Conservation (phyloP, 23 red algal genomes). For the Pyropia haitanensis region DNA sequence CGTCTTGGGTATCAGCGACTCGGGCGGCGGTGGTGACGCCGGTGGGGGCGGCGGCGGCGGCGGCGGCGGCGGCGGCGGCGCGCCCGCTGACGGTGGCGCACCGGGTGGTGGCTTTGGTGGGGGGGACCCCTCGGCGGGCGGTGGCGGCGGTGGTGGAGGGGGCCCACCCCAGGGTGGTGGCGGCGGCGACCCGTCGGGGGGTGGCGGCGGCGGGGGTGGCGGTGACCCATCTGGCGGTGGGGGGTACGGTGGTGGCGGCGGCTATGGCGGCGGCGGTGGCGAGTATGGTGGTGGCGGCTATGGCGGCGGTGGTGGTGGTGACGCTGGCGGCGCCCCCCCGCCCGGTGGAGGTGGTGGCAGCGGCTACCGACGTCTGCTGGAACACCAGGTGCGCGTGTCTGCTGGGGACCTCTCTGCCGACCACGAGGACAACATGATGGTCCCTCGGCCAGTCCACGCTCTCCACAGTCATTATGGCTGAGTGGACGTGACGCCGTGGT, state of each 20-base stretch:
- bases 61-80: not conserved
- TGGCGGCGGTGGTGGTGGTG: too few relatives aligned
- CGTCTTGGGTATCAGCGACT: not conserved
- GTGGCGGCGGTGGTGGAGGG: not conserved
- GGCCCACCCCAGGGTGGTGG: not conserved
- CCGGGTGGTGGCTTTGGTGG: not conserved
- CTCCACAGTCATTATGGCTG: too few relatives aligned
- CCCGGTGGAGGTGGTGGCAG: too few relatives aligned
- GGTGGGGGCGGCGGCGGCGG: not conserved
- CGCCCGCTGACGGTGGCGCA: not conserved
- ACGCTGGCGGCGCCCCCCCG: too few relatives aligned
- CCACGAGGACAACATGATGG: too few relatives aligned
- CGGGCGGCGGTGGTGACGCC: not conserved
- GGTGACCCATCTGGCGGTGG: not conserved
- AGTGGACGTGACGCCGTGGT: too few relatives aligned
- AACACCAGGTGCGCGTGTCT: too few relatives aligned
- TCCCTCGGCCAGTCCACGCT: too few relatives aligned
- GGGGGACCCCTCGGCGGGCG: not conserved
- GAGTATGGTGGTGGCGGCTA: not conserved
- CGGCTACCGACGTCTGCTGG: too few relatives aligned
- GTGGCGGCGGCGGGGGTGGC: not conserved
- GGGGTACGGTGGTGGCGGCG: not conserved
- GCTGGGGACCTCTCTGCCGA: too few relatives aligned
- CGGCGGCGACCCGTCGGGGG: not conserved
- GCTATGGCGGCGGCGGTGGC: not conserved